Evolutionary conservation across 352 stramenopile species (phyloP).

Genomic region (Globisporangium barbulae): DNA sequence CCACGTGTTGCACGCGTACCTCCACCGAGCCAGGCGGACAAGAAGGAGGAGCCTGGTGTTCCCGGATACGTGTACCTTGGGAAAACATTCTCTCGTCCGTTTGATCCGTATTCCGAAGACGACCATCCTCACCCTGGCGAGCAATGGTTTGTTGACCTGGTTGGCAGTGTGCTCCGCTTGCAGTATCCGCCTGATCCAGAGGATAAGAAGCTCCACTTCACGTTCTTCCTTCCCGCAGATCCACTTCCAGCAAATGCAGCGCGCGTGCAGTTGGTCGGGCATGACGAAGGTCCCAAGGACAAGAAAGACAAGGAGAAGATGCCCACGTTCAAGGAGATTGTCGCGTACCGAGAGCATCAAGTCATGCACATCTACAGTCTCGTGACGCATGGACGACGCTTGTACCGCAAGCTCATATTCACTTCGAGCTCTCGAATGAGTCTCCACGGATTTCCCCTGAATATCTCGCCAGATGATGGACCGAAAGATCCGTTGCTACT

Average conservation of each 20-base stretch:
- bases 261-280: constrained; percentile 53
- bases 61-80: constrained; percentile 61
- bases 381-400: constrained; percentile 94
- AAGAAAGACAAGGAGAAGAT: constrained; percentile 76
- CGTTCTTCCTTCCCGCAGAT: constrained; percentile 65
- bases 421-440: constrained; percentile 94
- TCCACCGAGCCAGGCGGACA: constrained; percentile 18
- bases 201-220: constrained; percentile 79
- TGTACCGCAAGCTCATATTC: constrained; percentile 97
- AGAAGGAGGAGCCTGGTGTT: constrained; percentile 25
- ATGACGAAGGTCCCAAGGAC: constrained; percentile 68
- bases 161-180: constrained; percentile 53
- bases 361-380: constrained; percentile 97
- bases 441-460: constrained; percentile 90
- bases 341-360: constrained; percentile 90
- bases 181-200: constrained; percentile 75
- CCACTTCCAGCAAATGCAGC: constrained; percentile 40
- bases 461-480: constrained; percentile 53
- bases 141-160: constrained; percentile 71
- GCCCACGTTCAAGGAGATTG: constrained; percentile 96
- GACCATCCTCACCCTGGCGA: constrained; percentile 64
- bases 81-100: constrained; percentile 54
- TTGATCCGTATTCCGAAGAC: constrained; percentile 82
- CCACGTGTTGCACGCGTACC: constrained; percentile 28
- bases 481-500: constrained; percentile 61